Percentiles rank a stretch among this genome's conserved stretches.
Conservation (phyloP, 129 eudicot species). For the Oenanthe sinensis region DNA sequence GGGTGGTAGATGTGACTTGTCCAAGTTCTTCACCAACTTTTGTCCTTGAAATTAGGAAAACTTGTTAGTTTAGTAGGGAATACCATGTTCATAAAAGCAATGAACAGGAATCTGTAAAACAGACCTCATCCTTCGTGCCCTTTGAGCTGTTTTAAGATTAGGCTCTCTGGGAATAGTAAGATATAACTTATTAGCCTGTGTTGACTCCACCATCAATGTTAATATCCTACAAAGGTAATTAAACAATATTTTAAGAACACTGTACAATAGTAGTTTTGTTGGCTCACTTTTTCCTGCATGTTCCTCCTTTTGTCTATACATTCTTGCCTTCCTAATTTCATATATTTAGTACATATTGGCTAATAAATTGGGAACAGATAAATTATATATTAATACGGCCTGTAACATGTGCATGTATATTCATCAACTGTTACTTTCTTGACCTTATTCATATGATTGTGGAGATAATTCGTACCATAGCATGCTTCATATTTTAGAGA, state of each 20-base stretch:
- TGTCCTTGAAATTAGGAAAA: slow-evolving; percentile 32
- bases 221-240: slow-evolving; percentile 36
- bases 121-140: slow-evolving; percentile 77
- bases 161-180: slow-evolving; percentile 83
- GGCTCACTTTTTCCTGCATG: slow-evolving; percentile 11
- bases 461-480: not conserved
- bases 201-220: slow-evolving; percentile 24
- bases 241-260: slow-evolving; percentile 3
- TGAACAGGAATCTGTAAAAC: slow-evolving; percentile 3
- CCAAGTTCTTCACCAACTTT: slow-evolving; percentile 36
- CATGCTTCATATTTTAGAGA: not conserved
- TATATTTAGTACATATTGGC: not conserved
- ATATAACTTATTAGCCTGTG: slow-evolving; percentile 44
- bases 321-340: not conserved
- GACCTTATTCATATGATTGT: not conserved
- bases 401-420: not conserved
- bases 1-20: slow-evolving; percentile 34
- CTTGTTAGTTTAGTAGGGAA: slow-evolving; percentile 1
- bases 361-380: not conserved
- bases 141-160: slow-evolving; percentile 74
- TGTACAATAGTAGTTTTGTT: not conserved
- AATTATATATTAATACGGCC: not conserved
- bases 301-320: slow-evolving; percentile 25
- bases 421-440: not conserved
- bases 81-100: not conserved